Evolutionary conservation across 352 stramenopile species (phyloP).

Genomic region (Globisporangium spiculum): DNA sequence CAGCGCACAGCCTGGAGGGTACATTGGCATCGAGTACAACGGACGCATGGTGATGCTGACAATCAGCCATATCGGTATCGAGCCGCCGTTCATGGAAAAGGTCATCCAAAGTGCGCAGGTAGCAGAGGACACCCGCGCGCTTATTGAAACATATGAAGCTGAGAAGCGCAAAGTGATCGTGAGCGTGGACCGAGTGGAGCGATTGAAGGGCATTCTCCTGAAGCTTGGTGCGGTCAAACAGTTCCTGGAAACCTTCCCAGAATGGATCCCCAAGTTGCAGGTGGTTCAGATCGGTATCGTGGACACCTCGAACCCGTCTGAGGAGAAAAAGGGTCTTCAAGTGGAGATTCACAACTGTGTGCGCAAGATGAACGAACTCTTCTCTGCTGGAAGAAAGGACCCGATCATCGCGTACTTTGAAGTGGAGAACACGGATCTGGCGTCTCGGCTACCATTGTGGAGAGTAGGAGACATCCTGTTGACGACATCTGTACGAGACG

Average conservation of each 20-base stretch:
- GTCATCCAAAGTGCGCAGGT: conserved; percentile 59
- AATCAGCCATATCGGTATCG: conserved; percentile 97
- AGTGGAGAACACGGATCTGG: conserved; percentile 81
- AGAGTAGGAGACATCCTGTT: conserved; percentile 68
- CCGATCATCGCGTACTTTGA: conserved; percentile 69
- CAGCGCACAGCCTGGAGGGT: conserved; percentile 88
- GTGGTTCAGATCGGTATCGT: conserved; percentile 83
- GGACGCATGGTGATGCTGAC: conserved; percentile 96
- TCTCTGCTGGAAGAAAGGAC: conserved; percentile 33
- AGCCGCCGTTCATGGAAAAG: conserved; percentile 85
- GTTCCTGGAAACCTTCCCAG: conserved; percentile 86
- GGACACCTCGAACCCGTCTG: conserved; percentile 67
- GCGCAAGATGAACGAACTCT: conserved; percentile 72
- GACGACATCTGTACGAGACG: conserved; percentile 76
- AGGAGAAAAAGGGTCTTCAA: conserved; percentile 64
- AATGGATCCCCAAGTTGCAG: conserved; percentile 83
- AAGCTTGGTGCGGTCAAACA: conserved; percentile 96
- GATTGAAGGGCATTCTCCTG: conserved; percentile 96
- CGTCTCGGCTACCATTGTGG: conserved; percentile 70
- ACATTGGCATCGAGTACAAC: conserved; percentile 96
- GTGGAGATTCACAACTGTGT: conserved; percentile 57
- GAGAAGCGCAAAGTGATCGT: conserved; percentile 84
- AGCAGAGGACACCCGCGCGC: conserved; percentile 35
- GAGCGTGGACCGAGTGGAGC: conserved; percentile 94
- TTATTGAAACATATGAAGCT: conserved; percentile 52